Evolutionary conservation across 1,284 basidiomycete genomes (phyloP), one percentile per base, ranked within the genome.

Genomic region (Albatrellus sp.): DNA sequence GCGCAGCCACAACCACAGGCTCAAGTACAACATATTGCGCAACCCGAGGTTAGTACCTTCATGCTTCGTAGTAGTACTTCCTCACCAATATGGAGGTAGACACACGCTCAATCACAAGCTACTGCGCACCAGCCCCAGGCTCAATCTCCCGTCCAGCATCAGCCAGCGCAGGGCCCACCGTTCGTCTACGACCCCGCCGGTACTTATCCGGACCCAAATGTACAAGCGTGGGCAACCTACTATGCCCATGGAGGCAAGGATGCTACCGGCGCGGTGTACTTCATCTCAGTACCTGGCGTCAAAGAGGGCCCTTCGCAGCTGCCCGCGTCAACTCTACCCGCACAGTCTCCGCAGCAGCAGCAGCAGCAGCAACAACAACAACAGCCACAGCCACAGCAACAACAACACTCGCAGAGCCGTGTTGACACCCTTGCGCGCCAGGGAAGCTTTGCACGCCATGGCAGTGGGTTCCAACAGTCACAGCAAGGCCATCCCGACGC

Each of bases 221-320:
- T 77, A 7, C 81, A 86, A 53, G 80, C 80, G 0, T 88, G 84
- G 85, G 85, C 83, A 3, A 72, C 77, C 51, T 89, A 87, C 57
- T 87, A 87, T 54, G 75, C 77, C 0, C 73, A 80, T 46, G 84
- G 84, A 20, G 83, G 84, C 2, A 73, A 61, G 33, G 84, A 86
- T 50, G 60, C 67, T 0, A 73, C 79, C 2, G 84, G 84, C 6
- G 65, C 77, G 9, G 78, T 87, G 31, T 87, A 87, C 60, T 87
- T 87, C 54, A 59, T 80, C 44, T 77, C 73, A 3, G 74, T 87
- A 2, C 84, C 83, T 6, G 82, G 82, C 3, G 66, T 87, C 40
- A 80, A 71, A 48, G 50, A 53, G 30, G 38, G 47, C 2, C 44
- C 44, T 6, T 30, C 29, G 29, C 49, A 50, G 13, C 37, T n/a